Percentiles rank a stretch among this genome's conserved stretches.
These are phyloP conservation scores for Acanthamoeba royreba DNA, from an alignment of 208 protist genomes.

Conservation along the genomic window DNA sequence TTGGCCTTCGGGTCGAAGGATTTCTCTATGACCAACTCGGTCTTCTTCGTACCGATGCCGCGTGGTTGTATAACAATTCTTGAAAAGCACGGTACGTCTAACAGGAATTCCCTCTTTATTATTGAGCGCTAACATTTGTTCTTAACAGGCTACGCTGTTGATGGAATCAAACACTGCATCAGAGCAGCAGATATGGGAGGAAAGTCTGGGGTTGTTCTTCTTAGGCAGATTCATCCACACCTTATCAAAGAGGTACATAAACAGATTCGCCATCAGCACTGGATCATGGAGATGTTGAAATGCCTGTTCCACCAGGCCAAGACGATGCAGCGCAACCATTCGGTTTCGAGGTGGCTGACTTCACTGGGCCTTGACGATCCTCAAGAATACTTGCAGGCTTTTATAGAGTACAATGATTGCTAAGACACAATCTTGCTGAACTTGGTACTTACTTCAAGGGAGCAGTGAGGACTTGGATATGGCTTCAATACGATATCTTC, in stretches of 20 bases:
- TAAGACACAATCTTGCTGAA: too few relatives aligned
- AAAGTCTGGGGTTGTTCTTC: conserved; percentile 7
- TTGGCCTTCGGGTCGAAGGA: conserved; percentile 18
- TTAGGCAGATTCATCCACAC: neutral
- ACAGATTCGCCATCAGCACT: too few relatives aligned
- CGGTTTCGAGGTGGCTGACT: neutral
- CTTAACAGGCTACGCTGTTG: neutral
- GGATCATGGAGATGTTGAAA: too few relatives aligned
- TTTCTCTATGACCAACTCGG: conserved; percentile 33
- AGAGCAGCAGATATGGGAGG: conserved; percentile 12
- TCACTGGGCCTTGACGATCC: neutral
- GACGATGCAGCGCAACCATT: neutral
- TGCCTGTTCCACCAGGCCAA: neutral
- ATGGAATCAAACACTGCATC: conserved; percentile 38
- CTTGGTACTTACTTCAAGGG: too few relatives aligned
- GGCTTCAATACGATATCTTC: neutral
- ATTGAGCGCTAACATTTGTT: neutral
- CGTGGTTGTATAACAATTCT: conserved; percentile 33
- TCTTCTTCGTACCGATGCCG: conserved; percentile 39
- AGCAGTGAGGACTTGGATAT: neutral
- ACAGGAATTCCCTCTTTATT: too few relatives aligned
- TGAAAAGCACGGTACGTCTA: neutral
- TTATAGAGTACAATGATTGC: neutral
- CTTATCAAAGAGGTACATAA: neutral
- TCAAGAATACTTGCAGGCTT: neutral